Conservation (phyloP, 106 monocot species). For the Ottelia alismoides region DNA sequence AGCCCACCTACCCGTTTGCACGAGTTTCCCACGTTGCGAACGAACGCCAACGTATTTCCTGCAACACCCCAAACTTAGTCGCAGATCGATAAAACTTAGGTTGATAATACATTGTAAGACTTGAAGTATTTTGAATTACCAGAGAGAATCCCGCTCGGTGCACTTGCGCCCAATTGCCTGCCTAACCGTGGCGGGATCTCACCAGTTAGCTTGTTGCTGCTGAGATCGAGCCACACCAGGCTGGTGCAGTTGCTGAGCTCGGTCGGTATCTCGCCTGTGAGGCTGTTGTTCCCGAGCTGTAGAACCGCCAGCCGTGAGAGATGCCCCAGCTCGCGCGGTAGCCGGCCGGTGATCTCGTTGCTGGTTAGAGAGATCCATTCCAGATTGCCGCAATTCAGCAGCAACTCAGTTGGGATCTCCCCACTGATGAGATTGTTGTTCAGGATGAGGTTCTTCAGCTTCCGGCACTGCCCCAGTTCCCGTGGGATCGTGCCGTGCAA, state of each 20-base stretch:
- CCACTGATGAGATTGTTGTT: slow-evolving; percentile 68
- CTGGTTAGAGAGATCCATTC: slow-evolving; percentile 77
- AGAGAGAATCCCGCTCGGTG: no score
- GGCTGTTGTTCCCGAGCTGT: slow-evolving; percentile 70
- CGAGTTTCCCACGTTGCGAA: slow-evolving; percentile 50
- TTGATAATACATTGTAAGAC: no score
- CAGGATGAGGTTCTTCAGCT: slow-evolving; percentile 63
- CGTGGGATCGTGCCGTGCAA: slow-evolving; percentile 41
- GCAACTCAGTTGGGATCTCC: slow-evolving; percentile 38
- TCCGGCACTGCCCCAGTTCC: slow-evolving; percentile 47
- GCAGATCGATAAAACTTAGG: no score
- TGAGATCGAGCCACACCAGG: slow-evolving; percentile 78
- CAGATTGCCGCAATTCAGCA: slow-evolving; percentile 45
- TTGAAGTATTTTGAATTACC: no score
- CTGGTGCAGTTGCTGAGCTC: slow-evolving; percentile 76
- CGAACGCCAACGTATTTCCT: slow-evolving; percentile 60
- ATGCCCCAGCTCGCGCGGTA: slow-evolving; percentile 39
- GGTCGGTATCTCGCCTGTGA: slow-evolving; percentile 44
- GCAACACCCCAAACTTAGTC: slow-evolving; percentile 51
- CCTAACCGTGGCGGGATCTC: slow-evolving; percentile 53
- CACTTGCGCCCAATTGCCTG: slow-evolving; percentile 39
- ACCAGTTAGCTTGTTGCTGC: slow-evolving; percentile 54
- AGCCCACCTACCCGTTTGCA: slow-evolving; percentile 61
- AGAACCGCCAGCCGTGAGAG: slow-evolving; percentile 56
- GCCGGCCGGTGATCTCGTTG: slow-evolving; percentile 37